Evolutionary conservation across 805 yeast genomes (phyloP), one percentile per base, ranked within the genome.

Genomic region (Debaryomyces prosopidis): DNA sequence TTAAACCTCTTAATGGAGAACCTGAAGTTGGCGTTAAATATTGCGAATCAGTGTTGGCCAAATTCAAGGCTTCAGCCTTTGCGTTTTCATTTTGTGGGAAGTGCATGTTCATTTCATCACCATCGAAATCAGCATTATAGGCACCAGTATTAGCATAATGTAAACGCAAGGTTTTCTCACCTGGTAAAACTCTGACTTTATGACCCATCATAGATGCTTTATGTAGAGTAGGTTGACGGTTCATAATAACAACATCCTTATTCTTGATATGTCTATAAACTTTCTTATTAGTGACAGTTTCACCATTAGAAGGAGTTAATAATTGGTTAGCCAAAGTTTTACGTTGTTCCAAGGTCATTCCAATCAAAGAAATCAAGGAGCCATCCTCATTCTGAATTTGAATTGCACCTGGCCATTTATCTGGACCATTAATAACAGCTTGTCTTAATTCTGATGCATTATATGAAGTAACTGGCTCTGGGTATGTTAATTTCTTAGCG

Each of bases 151-250:
- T 94, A 59, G 99, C 99, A 69, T 94, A 94, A 68, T 94, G 99
- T 68, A 94, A 75, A 63, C 99, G 82, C 58, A 94, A 75, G 3
- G 99, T 95, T 76, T 94, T 94, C 65, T 94, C 99, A 48, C 96
- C 96, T 4, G 98, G 99, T 56, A 94, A 76, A 27, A 94, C 99
- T 60, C 97, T 82, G 36, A 94, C 99, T 63, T 85, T 88, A 71
- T 94, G 99, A 55, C 99, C 99, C 99, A 94, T 94, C 97, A 94
- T 94, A 23, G 99, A 95, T 39, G 99, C 99, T 73, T 94, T 94
- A 75, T 94, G 99, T 65, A 94, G 79, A 12, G 99, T 92, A 39
- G 99, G 99, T 75, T 94, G 99, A 76, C 99, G 91, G 73, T 94
- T 94, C 98, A 95, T 94, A 34, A 95, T 68, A 40, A 95, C 98